phyloP scores from a whole-genome alignment of 371 early-diverging fungal genomes.

The Dichotomocladium elegans region DNA sequence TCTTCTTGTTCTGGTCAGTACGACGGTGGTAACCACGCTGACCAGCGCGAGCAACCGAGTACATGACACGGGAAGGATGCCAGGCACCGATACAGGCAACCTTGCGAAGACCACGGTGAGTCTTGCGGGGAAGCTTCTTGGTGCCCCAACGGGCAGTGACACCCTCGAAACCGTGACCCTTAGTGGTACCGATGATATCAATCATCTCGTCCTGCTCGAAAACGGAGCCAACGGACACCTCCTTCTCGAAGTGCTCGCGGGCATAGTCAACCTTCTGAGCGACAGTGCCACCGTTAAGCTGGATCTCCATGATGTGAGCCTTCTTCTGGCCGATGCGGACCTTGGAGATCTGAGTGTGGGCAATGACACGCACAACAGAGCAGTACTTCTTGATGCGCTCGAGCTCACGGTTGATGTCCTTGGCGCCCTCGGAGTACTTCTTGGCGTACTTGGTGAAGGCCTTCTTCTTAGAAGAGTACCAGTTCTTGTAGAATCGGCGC shows the following conservation, averaged over 20 bases:
- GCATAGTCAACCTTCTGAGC: slow-evolving; percentile 99
- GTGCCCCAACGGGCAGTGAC: slow-evolving; percentile 99
- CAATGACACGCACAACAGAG: slow-evolving; percentile 97
- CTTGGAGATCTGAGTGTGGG: slow-evolving; percentile 97
- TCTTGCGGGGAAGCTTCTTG: slow-evolving; percentile 99
- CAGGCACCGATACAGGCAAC: slow-evolving; percentile 99
- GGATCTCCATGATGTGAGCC: slow-evolving; percentile 99
- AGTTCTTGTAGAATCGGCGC: slow-evolving; percentile 99
- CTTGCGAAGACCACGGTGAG: slow-evolving; percentile 99
- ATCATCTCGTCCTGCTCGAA: slow-evolving; percentile 99
- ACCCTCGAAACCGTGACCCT: slow-evolving; percentile 99
- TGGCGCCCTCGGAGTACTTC: slow-evolving; percentile 92
- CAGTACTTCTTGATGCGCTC: slow-evolving; percentile 99
- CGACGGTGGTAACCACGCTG: slow-evolving; percentile 99
- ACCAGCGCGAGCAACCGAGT: slow-evolving; percentile 99
- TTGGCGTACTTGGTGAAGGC: slow-evolving; percentile 98
- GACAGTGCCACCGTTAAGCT: slow-evolving; percentile 99
- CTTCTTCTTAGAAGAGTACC: slow-evolving; percentile 99
- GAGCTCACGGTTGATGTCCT: slow-evolving; percentile 89
- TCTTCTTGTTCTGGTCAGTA: slow-evolving; percentile 99
- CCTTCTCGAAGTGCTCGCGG: slow-evolving; percentile 97
- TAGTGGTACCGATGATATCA: slow-evolving; percentile 99
- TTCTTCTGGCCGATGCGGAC: slow-evolving; percentile 96
- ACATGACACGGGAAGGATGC: slow-evolving; percentile 99
- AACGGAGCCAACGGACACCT: slow-evolving; percentile 83